A percentile compares a stretch with the other conserved stretches of the same genome.
Conservation (phyloP, 495 filamentous ascomycete genomes). For the Geopyxis carbonaria region DNA sequence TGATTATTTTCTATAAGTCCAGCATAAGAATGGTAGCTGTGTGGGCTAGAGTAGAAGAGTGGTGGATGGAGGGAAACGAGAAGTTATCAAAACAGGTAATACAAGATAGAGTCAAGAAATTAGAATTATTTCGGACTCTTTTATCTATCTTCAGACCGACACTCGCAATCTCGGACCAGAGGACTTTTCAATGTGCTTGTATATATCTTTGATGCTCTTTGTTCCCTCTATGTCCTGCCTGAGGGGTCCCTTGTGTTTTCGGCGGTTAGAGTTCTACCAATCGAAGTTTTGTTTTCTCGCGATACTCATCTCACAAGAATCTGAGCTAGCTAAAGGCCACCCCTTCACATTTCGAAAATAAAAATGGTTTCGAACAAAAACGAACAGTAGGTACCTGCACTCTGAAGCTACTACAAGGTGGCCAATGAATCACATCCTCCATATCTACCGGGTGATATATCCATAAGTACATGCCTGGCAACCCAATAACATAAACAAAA, state of each 20-base stretch:
- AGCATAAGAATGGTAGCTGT: background rate
- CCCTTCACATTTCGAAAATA: too few relatives aligned
- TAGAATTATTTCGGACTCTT: conserved; percentile 1
- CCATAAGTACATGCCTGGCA: too few relatives aligned
- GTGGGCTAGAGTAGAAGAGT: background rate
- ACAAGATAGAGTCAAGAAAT: background rate
- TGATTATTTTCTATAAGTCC: conserved; percentile 86
- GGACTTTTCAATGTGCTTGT: conserved; percentile 3
- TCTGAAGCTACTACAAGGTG: too few relatives aligned
- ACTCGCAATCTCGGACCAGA: background rate
- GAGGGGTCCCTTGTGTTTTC: background rate
- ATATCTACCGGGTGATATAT: too few relatives aligned
- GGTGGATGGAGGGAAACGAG: background rate
- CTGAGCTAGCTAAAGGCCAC: too few relatives aligned
- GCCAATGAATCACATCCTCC: too few relatives aligned
- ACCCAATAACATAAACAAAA: too few relatives aligned
- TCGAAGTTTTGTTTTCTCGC: too few relatives aligned
- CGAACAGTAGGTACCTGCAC: too few relatives aligned
- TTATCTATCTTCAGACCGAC: background rate
- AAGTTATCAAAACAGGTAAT: background rate
- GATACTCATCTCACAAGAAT: too few relatives aligned
- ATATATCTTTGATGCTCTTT: conserved; percentile 3
- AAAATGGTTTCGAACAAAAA: too few relatives aligned
- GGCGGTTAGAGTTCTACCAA: too few relatives aligned
- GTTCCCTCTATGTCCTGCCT: background rate